These are phyloP conservation scores for Phoenix dactylifera DNA, from an alignment of 176 grass and related monocot species.

Conservation along the genomic window DNA sequence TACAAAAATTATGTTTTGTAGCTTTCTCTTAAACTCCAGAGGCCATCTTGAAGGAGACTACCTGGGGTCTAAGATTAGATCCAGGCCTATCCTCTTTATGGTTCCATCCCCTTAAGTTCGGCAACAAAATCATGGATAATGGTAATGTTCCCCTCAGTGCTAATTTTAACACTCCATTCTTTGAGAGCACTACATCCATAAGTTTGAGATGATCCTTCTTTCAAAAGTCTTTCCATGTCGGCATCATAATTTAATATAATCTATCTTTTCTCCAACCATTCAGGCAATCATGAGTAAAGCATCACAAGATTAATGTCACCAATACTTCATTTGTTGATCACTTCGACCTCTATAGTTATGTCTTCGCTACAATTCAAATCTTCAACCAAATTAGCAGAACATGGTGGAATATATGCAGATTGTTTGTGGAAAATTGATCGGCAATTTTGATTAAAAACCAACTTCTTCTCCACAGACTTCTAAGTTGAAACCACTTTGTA, in stretches of 20 bases:
- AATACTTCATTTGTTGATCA: no score
- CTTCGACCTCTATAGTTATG: no score
- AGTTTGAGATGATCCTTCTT: conserved; percentile 54
- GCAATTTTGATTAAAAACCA: no score
- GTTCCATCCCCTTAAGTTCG: conserved; percentile 65
- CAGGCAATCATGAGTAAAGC: conserved; percentile 9
- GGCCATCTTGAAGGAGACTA: no score
- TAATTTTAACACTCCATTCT: conserved; percentile 19
- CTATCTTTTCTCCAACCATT: conserved; percentile 37
- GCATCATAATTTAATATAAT: conserved; percentile 39
- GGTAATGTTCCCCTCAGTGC: conserved; percentile 46
- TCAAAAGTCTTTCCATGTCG: conserved; percentile 50
- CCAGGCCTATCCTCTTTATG: conserved; percentile 39
- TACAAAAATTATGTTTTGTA: no score
- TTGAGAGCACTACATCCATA: conserved; percentile 55
- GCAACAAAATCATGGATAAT: conserved; percentile 15
- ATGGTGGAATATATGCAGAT: no score
- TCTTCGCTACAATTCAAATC: no score
- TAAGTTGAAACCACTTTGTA: no score
- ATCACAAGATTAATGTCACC: conserved; percentile 16
- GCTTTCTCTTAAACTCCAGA: no score
- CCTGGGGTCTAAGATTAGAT: conserved; percentile 5
- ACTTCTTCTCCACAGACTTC: no score
- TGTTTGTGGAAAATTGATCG: no score
- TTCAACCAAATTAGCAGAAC: no score